A percentile compares a stretch with the other conserved stretches of the same genome.
phyloP scores from a whole-genome alignment of 2,329 filamentous ascomycete species.

The Parafenestella ontariensis region DNA sequence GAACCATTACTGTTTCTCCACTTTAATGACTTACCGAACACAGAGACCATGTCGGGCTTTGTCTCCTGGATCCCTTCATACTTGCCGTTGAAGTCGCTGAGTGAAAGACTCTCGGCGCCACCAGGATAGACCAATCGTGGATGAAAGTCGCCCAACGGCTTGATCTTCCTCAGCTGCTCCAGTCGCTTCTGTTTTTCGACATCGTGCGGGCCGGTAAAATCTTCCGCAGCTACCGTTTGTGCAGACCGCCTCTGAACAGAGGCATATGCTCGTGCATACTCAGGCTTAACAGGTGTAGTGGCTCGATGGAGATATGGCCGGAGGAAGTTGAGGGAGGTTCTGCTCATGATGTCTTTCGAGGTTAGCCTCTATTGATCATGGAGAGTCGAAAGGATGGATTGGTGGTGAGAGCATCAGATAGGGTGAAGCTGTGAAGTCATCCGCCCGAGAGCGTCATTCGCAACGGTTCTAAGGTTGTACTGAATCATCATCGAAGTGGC shows the following conservation, averaged over 20 bases:
- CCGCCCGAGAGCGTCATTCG: slow-evolving; percentile 65
- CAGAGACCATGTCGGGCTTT: slow-evolving; percentile 38
- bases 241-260: slow-evolving; percentile 45
- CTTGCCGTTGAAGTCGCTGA: slow-evolving; percentile 40
- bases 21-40: slow-evolving; percentile 40
- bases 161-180: slow-evolving; percentile 59
- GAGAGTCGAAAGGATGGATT: neutral
- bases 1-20: slow-evolving; percentile 3
- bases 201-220: slow-evolving; percentile 46
- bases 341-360: slow-evolving; percentile 53
- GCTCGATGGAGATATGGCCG: slow-evolving; percentile 62
- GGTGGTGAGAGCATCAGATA: slow-evolving; percentile 39
- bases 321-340: slow-evolving; percentile 59
- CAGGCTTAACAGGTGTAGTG: slow-evolving; percentile 46
- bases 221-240: slow-evolving; percentile 25
- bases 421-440: slow-evolving; percentile 56
- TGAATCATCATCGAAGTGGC: slow-evolving; percentile 38
- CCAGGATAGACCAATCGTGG: slow-evolving; percentile 54
- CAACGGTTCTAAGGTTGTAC: slow-evolving; percentile 67
- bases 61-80: slow-evolving; percentile 37
- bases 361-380: slow-evolving; percentile 45
- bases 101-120: slow-evolving; percentile 26
- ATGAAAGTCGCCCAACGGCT: slow-evolving; percentile 61
- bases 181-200: slow-evolving; percentile 61
- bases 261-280: slow-evolving; percentile 61